These are phyloP conservation scores for Stemphylium lycopersici DNA, from an alignment of 2,329 filamentous ascomycete genomes.

Conservation along the genomic window DNA sequence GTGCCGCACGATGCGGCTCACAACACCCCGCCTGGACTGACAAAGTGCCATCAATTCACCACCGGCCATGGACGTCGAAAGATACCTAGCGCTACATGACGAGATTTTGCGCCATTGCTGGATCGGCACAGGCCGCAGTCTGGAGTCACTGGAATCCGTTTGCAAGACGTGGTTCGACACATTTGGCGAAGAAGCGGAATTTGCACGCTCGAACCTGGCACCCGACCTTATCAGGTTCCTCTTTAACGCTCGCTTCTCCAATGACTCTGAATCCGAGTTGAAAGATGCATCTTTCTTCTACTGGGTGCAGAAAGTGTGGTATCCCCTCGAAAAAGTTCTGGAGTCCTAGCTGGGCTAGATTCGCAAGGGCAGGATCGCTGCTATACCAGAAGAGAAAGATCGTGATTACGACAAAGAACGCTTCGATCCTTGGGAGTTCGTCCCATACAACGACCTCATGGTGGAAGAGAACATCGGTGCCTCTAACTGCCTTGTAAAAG, in stretches of 20 bases:
- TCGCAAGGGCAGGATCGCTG: slow-evolving; percentile 13
- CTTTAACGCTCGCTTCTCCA: neutral
- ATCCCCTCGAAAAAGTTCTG: slow-evolving; percentile 16
- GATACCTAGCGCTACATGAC: neutral
- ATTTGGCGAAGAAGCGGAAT: neutral
- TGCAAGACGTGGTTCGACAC: neutral
- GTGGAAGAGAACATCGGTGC: slow-evolving; percentile 15
- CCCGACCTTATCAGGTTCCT: neutral
- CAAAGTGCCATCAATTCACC: no score
- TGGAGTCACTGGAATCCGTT: neutral
- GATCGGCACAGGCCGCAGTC: neutral
- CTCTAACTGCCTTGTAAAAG: slow-evolving; percentile 18
- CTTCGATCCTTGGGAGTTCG: slow-evolving; percentile 15
- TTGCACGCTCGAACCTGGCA: neutral
- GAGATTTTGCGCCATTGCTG: neutral
- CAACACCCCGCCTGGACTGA: no score
- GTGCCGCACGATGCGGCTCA: no score
- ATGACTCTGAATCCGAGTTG: neutral
- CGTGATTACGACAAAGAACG: neutral
- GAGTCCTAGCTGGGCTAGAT: slow-evolving; percentile 19
- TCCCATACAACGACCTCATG: slow-evolving; percentile 13
- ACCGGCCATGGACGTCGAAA: neutral
- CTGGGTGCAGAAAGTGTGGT: slow-evolving; percentile 13
- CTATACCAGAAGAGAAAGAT: slow-evolving; percentile 1
- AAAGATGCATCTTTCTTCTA: slow-evolving; percentile 1